Evolutionary conservation across 169 alveolate genomes (phyloP).

Genomic region (Plasmodium falciparum): DNA sequence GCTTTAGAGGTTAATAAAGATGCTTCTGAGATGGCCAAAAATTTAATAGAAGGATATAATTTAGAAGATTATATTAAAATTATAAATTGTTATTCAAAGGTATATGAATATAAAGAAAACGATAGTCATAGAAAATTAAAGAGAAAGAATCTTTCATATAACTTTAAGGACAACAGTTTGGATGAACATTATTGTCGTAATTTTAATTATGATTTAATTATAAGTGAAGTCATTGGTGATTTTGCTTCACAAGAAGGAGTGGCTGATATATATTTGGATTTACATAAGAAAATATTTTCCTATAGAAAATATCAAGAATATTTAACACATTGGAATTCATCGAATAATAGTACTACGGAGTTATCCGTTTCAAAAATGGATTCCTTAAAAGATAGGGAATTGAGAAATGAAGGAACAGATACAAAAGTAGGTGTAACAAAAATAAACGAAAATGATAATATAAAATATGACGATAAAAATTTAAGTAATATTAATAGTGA

Average conservation of each 20-base stretch:
- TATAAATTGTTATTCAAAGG: conserved; percentile 85
- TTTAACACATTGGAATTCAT: conserved; percentile 15
- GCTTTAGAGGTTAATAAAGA: conserved; percentile 88
- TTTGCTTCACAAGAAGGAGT: conserved; percentile 91
- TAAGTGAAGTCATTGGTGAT: conserved; percentile 90
- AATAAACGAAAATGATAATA: background rate
- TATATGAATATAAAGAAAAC: conserved; percentile 78
- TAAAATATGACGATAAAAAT: background rate
- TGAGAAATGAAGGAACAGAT: background rate
- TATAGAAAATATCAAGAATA: conserved; percentile 73
- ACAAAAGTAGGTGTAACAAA: background rate
- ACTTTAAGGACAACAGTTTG: conserved; percentile 4
- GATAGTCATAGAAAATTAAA: conserved; percentile 19
- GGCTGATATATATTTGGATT: conserved; percentile 88
- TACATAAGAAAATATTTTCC: conserved; percentile 83
- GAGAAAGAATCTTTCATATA: conserved; percentile 17
- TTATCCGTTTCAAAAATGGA: background rate
- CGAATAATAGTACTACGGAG: background rate
- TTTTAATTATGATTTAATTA: conserved; percentile 86
- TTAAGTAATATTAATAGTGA: background rate
- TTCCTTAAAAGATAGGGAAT: background rate
- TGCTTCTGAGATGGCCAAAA: conserved; percentile 87
- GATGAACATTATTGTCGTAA: conserved; percentile 48
- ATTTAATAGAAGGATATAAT: conserved; percentile 86
- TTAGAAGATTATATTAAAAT: conserved; percentile 81